Conservation (phyloP, 306 rosid species). For the Cicer chorassanicum region DNA sequence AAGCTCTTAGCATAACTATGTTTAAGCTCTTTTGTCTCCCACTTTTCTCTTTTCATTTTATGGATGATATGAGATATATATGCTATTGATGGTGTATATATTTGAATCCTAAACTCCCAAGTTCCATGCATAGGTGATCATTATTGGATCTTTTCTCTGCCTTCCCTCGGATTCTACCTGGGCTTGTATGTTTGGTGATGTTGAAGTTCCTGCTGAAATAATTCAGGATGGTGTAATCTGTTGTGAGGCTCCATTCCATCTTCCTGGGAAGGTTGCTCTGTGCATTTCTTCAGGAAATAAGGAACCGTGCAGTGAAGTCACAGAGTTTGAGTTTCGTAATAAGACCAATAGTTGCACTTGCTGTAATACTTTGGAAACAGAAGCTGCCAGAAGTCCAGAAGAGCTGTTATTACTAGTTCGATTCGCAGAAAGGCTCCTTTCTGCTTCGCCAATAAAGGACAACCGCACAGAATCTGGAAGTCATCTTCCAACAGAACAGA, state of each 20-base stretch:
- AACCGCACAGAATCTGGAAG: constrained; percentile 52
- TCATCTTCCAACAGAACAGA: constrained; percentile 44
- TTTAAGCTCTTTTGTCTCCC: constrained; percentile 31
- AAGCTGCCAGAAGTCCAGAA: constrained; percentile 64
- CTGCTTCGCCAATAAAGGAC: constrained; percentile 52
- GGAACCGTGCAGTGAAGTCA: constrained; percentile 88
- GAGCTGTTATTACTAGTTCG: constrained; percentile 86
- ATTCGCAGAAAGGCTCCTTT: constrained; percentile 74
- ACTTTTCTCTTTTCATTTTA: neutral
- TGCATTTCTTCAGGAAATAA: constrained; percentile 83
- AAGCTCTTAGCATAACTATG: constrained; percentile 30
- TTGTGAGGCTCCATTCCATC: constrained; percentile 81
- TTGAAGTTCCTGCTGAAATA: constrained; percentile 83
- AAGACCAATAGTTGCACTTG: constrained; percentile 51
- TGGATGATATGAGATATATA: constrained; percentile 36
- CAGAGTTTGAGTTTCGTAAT: constrained; percentile 77
- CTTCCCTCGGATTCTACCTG: constrained; percentile 67
- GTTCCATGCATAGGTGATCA: constrained; percentile 65
- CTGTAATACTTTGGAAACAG: constrained; percentile 55
- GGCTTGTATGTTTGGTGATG: constrained; percentile 90
- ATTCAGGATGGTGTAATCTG: constrained; percentile 79
- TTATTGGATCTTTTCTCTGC: constrained; percentile 87
- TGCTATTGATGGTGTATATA: constrained; percentile 25
- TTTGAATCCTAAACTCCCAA: constrained; percentile 43
- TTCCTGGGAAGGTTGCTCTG: constrained; percentile 75